A percentile compares a stretch with the other conserved stretches of the same genome.
Evolutionary conservation across 306 rosid genomes (phyloP).

Genomic region (Fagus sylvatica): DNA sequence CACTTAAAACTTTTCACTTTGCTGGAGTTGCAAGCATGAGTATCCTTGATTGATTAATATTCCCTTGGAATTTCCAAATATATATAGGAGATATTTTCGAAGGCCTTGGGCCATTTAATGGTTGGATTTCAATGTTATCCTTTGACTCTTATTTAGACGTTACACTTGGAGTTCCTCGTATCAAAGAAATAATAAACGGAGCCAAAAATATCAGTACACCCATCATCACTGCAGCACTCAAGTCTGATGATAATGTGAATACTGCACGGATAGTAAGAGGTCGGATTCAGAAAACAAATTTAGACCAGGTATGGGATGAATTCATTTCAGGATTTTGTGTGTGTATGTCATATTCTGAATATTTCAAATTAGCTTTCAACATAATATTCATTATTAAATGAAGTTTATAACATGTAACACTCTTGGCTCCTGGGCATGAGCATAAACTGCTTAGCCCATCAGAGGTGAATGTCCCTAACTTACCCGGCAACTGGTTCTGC

Average conservation of each 20-base stretch:
- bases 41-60: slow-evolving; percentile 58
- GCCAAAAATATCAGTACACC: slow-evolving; percentile 79
- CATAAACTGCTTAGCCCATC: too few species aligned
- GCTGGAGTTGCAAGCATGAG: slow-evolving; percentile 99
- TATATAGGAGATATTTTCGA: slow-evolving; percentile 9
- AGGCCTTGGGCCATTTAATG: slow-evolving; percentile 14
- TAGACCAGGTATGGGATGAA: slow-evolving; percentile 69
- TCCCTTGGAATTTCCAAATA: slow-evolving; percentile 5
- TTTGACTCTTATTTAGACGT: slow-evolving; percentile 64
- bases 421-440: too few species aligned
- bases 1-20: slow-evolving; percentile 91
- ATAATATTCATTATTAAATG: neutral
- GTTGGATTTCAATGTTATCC: slow-evolving; percentile 36
- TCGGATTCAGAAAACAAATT: slow-evolving; percentile 86
- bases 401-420: neutral
- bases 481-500: too few species aligned
- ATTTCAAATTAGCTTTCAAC: neutral
- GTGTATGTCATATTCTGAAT: neutral
- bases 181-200: slow-evolving; percentile 89
- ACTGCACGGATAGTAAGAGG: slow-evolving; percentile 73
- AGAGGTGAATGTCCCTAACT: too few species aligned
- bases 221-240: slow-evolving; percentile 77
- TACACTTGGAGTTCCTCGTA: slow-evolving; percentile 95
- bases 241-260: slow-evolving; percentile 49
- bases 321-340: neutral